Percentiles rank a stretch among this genome's conserved stretches.
Conservation (phyloP, 495 filamentous ascomycete species). For the Hamigera avellanea region DNA sequence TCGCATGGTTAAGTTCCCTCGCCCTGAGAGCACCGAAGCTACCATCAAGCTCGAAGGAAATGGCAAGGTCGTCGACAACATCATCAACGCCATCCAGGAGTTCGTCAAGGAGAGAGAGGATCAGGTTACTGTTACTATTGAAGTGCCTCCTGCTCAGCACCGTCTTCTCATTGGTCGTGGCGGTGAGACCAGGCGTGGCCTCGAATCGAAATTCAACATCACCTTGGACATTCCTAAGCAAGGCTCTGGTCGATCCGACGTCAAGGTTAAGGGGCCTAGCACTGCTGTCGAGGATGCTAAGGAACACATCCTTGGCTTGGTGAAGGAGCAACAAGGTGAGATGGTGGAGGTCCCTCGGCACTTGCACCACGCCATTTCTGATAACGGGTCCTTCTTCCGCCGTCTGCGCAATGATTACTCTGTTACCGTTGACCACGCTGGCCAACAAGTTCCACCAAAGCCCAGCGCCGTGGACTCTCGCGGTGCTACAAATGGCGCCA, state of each 20-base stretch:
- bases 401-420: constrained; percentile 67
- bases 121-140: constrained; percentile 61
- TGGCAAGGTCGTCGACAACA: constrained; percentile 74
- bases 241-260: constrained; percentile 51
- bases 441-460: constrained; percentile 60
- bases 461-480: constrained; percentile 33
- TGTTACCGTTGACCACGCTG: constrained; percentile 83
- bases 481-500: constrained; percentile 32
- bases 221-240: constrained; percentile 81
- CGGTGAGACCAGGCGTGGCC: constrained; percentile 67
- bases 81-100: constrained; percentile 65
- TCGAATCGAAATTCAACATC: constrained; percentile 86
- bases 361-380: constrained; percentile 71
- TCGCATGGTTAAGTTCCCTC: constrained; percentile 85
- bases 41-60: constrained; percentile 79
- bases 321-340: constrained; percentile 82
- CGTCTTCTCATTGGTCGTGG: constrained; percentile 83
- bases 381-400: constrained; percentile 89
- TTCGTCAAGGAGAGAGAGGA: constrained; percentile 71
- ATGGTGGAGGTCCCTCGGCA: constrained; percentile 68
- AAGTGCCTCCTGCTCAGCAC: constrained; percentile 80
- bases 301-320: constrained; percentile 62
- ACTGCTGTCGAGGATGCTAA: constrained; percentile 74
- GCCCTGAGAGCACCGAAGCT: constrained; percentile 60
- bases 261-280: constrained; percentile 75